These are phyloP conservation scores for Podospora comata DNA, from an alignment of 495 filamentous ascomycete genomes.

Conservation along the genomic window DNA sequence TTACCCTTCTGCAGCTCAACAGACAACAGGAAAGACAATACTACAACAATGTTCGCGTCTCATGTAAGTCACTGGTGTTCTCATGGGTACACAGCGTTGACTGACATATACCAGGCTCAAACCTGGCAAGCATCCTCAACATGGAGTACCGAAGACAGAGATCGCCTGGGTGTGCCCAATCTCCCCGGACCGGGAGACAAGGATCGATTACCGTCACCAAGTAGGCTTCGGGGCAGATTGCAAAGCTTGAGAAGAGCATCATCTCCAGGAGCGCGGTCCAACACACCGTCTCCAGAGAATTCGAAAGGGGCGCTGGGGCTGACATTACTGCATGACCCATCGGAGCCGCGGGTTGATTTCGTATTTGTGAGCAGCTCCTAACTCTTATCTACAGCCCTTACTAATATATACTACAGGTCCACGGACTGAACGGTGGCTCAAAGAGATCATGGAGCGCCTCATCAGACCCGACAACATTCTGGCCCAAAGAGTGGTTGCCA, in stretches of 20 bases:
- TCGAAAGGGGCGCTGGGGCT: conserved; percentile 16
- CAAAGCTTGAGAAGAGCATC: conserved; percentile 18
- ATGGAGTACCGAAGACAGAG: conserved; percentile 10
- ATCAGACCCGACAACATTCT: conserved; percentile 25
- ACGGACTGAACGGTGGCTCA: conserved; percentile 33
- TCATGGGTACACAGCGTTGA: not conserved
- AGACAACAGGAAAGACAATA: not conserved
- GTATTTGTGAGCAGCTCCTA: conserved; percentile 18
- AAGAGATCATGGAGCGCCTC: conserved; percentile 27
- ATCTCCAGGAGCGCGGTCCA: conserved; percentile 15
- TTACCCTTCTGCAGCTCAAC: not conserved
- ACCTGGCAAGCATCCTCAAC: conserved; percentile 16
- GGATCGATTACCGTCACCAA: conserved; percentile 15
- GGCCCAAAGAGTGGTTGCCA: conserved; percentile 35
- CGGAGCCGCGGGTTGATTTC: conserved; percentile 27
- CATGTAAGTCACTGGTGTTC: conserved; percentile 4
- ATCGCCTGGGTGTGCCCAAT: conserved; percentile 6
- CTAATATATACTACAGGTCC: conserved; percentile 12
- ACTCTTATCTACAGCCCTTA: not conserved
- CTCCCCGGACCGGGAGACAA: conserved; percentile 6
- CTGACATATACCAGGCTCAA: conserved; percentile 12
- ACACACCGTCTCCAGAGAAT: conserved; percentile 16
- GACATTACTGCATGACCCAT: conserved; percentile 23
- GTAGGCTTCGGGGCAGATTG: conserved; percentile 14
- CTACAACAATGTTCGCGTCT: not conserved